phyloP scores from a whole-genome alignment of 495 filamentous ascomycete genomes.

The Aspergillus leporis region DNA sequence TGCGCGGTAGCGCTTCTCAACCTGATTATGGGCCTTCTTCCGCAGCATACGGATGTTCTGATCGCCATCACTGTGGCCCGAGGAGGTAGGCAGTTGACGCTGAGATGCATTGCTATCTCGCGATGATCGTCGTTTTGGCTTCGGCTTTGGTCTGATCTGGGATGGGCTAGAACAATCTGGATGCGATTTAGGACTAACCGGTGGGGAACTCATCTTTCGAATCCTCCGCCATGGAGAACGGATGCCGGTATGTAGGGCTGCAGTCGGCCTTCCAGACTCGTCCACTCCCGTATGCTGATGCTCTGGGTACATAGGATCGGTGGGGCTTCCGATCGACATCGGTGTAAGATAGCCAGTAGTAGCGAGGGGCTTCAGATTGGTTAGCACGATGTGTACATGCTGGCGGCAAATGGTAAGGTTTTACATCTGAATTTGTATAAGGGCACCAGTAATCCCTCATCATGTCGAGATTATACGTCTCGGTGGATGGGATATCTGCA shows the following conservation, averaged over 20 bases:
- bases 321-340: neutral
- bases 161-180: neutral
- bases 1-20: neutral
- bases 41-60: neutral
- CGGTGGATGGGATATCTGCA: neutral
- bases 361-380: too few relatives aligned
- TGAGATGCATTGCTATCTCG: neutral
- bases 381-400: neutral
- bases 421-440: neutral
- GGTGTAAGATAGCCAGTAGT: neutral
- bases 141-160: neutral
- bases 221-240: neutral
- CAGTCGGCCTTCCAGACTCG: too few relatives aligned
- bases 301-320: neutral
- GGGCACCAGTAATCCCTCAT: neutral
- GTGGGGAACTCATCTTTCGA: neutral
- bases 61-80: neutral
- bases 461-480: neutral
- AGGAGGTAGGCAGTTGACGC: neutral
- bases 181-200: neutral
- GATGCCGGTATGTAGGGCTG: neutral
- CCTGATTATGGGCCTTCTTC: constrained; percentile 2
- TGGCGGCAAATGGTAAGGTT: too few relatives aligned
- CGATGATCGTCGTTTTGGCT: neutral
- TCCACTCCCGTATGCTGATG: neutral